Conservation (phyloP, 2,329 filamentous ascomycete genomes). For the Gyromitra esculenta region DNA sequence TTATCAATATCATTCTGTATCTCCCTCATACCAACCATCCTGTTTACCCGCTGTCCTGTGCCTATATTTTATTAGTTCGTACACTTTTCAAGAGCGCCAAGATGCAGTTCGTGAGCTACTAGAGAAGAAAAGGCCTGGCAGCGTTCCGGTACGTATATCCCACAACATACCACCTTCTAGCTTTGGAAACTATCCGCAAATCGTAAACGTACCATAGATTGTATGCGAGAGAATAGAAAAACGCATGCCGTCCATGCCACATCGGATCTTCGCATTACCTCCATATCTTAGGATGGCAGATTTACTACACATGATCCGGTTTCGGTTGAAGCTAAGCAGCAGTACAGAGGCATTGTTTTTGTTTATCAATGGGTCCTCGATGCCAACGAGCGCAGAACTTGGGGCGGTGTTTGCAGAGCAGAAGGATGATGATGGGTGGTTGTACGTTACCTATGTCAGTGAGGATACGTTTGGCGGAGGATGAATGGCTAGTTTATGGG, state of each 20-base stretch:
- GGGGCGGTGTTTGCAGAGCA: not conserved
- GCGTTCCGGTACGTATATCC: constrained; percentile 10
- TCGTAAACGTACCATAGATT: not conserved
- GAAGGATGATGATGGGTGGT: constrained; percentile 35
- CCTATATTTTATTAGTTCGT: too few species aligned
- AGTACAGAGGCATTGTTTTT: constrained; percentile 17
- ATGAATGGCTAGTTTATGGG: not conserved
- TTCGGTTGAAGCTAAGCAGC: not conserved
- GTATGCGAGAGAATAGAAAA: constrained; percentile 3
- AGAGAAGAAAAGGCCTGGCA: not conserved
- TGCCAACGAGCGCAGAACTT: constrained; percentile 1
- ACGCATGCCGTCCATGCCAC: constrained; percentile 3
- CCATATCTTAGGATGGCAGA: not conserved
- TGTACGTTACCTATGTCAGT: constrained; percentile 22
- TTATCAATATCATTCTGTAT: too few species aligned
- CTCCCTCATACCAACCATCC: too few species aligned
- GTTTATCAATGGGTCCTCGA: not conserved
- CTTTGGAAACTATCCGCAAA: not conserved
- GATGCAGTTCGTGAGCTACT: not conserved
- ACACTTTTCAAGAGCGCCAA: constrained; percentile 2
- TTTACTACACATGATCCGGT: constrained; percentile 1
- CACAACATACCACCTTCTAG: not conserved
- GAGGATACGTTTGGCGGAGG: constrained; percentile 33
- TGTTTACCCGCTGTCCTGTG: too few species aligned
- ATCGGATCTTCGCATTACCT: constrained; percentile 1